Conservation (phyloP, 2,329 filamentous ascomycete species). For the Knoxdaviesia proteae region DNA sequence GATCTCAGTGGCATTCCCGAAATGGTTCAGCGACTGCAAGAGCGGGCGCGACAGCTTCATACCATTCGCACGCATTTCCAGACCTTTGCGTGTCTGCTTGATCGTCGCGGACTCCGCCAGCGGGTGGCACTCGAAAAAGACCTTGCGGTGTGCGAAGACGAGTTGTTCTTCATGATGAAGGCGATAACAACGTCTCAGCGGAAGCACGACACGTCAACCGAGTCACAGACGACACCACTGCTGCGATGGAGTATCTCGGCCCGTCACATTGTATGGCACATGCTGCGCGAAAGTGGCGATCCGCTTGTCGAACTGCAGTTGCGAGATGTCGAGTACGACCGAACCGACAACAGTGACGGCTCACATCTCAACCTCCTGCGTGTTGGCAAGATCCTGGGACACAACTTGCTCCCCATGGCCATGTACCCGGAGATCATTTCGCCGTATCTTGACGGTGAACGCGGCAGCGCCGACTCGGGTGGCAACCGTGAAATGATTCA, state of each 20-base stretch:
- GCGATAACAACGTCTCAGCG: slow-evolving; percentile 92
- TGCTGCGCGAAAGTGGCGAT: slow-evolving; percentile 70
- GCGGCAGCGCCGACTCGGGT: slow-evolving; percentile 27
- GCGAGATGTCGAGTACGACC: slow-evolving; percentile 75
- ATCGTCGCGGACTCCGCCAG: slow-evolving; percentile 42
- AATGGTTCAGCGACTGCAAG: slow-evolving; percentile 79
- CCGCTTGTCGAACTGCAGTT: slow-evolving; percentile 86
- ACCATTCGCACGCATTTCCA: slow-evolving; percentile 96
- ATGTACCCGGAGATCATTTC: slow-evolving; percentile 93
- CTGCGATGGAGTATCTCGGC: slow-evolving; percentile 88
- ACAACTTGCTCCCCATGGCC: slow-evolving; percentile 77
- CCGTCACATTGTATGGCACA: slow-evolving; percentile 90
- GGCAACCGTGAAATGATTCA: slow-evolving; percentile 64
- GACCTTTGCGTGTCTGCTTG: slow-evolving; percentile 69
- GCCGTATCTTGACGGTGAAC: slow-evolving; percentile 56
- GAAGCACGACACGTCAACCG: slow-evolving; percentile 47
- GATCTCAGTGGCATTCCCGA: slow-evolving; percentile 83
- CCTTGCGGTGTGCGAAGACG: slow-evolving; percentile 75
- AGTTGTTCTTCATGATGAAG: slow-evolving; percentile 99
- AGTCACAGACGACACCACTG: slow-evolving; percentile 35
- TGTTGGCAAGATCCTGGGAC: slow-evolving; percentile 67
- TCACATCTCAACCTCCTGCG: slow-evolving; percentile 88
- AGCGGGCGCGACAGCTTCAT: slow-evolving; percentile 79
- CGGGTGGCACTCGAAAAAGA: slow-evolving; percentile 76
- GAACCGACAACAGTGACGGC: slow-evolving; percentile 90